phyloP scores from a whole-genome alignment of 1,284 basidiomycete genomes.

The Chalciporus piperatoides region DNA sequence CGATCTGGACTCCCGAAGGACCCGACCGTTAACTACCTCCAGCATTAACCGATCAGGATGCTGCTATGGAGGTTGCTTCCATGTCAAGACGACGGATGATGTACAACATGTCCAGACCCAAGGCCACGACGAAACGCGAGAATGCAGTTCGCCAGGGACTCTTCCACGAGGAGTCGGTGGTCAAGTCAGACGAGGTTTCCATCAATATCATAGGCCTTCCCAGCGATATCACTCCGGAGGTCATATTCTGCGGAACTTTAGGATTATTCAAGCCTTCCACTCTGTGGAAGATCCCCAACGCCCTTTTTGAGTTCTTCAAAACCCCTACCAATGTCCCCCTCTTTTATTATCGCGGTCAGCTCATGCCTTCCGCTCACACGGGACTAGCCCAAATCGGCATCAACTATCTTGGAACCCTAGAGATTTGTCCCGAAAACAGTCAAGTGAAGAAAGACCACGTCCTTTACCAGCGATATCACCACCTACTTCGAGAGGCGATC shows the following conservation, averaged over 20 bases:
- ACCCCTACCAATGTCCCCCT: slow-evolving; percentile 5
- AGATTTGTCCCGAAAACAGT: slow-evolving; percentile 5
- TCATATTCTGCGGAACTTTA: slow-evolving; percentile 13
- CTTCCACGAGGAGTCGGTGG: slow-evolving; percentile 6
- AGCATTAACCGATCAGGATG: slow-evolving; percentile 12
- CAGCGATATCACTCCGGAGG: slow-evolving; percentile 6
- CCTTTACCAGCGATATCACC: slow-evolving; percentile 11
- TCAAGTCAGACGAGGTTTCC: slow-evolving; percentile 10
- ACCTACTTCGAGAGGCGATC: slow-evolving; percentile 12
- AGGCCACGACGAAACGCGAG: slow-evolving; percentile 6
- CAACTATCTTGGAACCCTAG: slow-evolving; percentile 13
- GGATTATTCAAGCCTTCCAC: slow-evolving; percentile 9
- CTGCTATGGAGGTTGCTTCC: slow-evolving; percentile 15
- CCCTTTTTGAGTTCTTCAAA: slow-evolving; percentile 15
- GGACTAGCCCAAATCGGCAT: slow-evolving; percentile 6
- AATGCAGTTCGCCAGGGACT: slow-evolving; percentile 3
- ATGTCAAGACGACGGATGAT: slow-evolving; percentile 12
- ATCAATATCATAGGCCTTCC: slow-evolving; percentile 14
- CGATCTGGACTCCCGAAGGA: neutral
- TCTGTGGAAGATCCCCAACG: slow-evolving; percentile 13
- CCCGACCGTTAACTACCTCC: neutral
- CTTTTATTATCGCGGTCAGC: slow-evolving; percentile 16
- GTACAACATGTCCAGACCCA: slow-evolving; percentile 12
- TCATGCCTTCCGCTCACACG: slow-evolving; percentile 7
- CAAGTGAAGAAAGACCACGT: slow-evolving; percentile 9